Evolutionary conservation across 371 early-diverging fungal genomes (phyloP), one percentile per base, ranked within the genome.

Genomic region (Mortierella sp.): DNA sequence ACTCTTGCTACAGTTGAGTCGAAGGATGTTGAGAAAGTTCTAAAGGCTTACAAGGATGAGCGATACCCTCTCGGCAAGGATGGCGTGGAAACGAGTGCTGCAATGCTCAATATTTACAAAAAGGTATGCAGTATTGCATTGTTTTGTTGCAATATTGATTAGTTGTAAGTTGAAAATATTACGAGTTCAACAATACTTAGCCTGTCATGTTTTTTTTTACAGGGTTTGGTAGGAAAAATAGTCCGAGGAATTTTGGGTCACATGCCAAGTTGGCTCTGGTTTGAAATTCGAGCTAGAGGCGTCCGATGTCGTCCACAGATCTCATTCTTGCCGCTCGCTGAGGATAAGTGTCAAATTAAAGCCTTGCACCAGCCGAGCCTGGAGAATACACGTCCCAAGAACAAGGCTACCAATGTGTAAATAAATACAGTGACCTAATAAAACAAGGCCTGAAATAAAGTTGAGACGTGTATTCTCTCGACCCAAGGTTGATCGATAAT

Each of bases 321-420:
- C 28, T 61, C 62, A n/a, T 62, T 68, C 62, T 37, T 68, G 35
- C 69, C 69, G 14, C 51, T 49, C 14, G 69, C 52, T 11, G 28
- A 68, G 16, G 69, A 62, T 26, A 49, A 37, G 26, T 61, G 69
- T 2, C 2, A 32, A 3, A 16, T 37, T 5, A 18, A 14, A 4
- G 52, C 69, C 11, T 22, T 22, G 12, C 39, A 59, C 8, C 69
- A 62, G 20, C 69, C 18, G 24, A 68, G 69, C 52, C 18, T 68
- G 20, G 49, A 47, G 20, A 47, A 47, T 5, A 47, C 20, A 5
- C 49, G 20, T 20, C 49, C 49, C 0, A 14, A 47, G 5, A 47
- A 47, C 20, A 47, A 10, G 49, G 20, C 20, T 1, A 20, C 20
- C 49, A 5, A 20, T 20, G 49, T 20, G 5, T 14, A n/a, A n/a